Evolutionary conservation across 305 asterid species (phyloP).

Genomic region (Petunia hybrid): DNA sequence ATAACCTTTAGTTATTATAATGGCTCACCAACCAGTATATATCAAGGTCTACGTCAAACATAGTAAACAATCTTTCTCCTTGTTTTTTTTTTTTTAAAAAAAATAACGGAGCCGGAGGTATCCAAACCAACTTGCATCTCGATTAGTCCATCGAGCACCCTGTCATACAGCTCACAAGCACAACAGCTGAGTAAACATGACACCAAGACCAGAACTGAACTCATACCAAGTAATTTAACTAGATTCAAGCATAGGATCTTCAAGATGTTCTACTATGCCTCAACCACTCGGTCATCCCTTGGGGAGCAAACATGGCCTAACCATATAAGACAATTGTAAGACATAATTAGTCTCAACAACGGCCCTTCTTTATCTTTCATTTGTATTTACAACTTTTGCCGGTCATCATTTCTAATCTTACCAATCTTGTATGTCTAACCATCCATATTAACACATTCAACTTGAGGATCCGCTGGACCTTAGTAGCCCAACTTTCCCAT

Average conservation of each 20-base stretch:
- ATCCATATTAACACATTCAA: background rate
- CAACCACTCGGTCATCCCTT: constrained; percentile 11
- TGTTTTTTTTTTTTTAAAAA: background rate
- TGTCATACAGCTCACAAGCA: constrained; percentile 4
- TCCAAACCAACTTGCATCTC: background rate
- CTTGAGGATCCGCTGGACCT: background rate
- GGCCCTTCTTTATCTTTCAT: constrained; percentile 8
- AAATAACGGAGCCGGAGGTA: background rate
- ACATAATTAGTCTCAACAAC: background rate
- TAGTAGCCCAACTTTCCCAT: background rate
- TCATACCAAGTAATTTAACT: background rate
- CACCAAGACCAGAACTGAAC: constrained; percentile 5
- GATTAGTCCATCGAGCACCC: background rate
- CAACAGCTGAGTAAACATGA: background rate
- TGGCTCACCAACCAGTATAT: background rate
- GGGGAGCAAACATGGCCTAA: background rate
- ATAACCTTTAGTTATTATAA: background rate
- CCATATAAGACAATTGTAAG: background rate
- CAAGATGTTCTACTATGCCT: background rate
- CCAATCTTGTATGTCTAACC: background rate
- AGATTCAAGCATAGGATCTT: background rate
- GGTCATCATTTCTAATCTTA: background rate
- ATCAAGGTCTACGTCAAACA: background rate
- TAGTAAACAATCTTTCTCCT: background rate
- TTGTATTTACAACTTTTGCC: background rate